Base-by-base conservation (phyloP, 371 early-diverging fungal species). In the Apophysomyces sp. region DNA sequence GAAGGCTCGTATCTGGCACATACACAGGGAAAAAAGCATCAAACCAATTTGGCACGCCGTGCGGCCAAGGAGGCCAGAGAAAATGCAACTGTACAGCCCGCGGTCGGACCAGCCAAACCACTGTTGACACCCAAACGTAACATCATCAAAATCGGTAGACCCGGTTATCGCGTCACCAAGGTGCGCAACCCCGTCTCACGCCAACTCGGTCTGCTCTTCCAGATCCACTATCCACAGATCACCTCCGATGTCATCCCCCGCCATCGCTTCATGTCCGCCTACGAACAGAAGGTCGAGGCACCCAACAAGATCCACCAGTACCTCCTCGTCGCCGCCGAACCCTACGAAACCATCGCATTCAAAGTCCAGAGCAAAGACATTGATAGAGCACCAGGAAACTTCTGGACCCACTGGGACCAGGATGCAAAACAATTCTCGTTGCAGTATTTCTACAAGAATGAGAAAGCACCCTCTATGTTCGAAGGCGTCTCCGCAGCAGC, bases 11-110 rank as follows among this genome's bases (percentile, higher is more conserved):
- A 98, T 75, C 79, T 98, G 30, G 95, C 96, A 3, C 99, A 98
- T 65, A 98, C 99, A 4, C 99, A 98, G 76, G 99, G 98, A 53
- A 98, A 98, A 69, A 98, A 98, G 82, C 99, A 98, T 86, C 97
- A 97, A 63, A 91, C 93, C 39, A 98, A 98, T 65, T 69, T 98
- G 56, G 95, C 93, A 6, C 85, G 98, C 12, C 87, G 99, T 31
- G 95, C 95, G 1, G 96, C 97, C 29, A 86, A 86, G 40, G 99
- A 98, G 52, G 95, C 94, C 8, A 81, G 82, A 61, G 95, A 95
- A 62, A 69, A 68, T 39, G 79, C 79, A 34, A 74, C 81, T 9
- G 69, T 77, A 37, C 85, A 86, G 52, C 79, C 84, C 8, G 76
- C 79, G 0, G 78, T 85, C 29, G 74, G 80, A 3, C 79, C 82